Conservation (phyloP, 768 basidiomycete species). For the Russula earlei region DNA sequence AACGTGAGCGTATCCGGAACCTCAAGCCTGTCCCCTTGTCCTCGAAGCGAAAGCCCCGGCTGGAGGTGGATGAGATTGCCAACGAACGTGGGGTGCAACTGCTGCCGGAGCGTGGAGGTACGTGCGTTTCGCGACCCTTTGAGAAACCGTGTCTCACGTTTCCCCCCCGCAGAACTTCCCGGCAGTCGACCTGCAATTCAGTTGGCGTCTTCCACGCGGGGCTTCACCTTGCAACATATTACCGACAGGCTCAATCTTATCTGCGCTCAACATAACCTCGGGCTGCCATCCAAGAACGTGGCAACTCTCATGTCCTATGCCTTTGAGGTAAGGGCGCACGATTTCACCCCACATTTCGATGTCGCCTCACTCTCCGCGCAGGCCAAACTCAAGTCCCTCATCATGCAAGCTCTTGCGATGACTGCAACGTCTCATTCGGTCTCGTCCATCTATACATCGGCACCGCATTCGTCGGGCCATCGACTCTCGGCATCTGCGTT, state of each 20-base stretch:
- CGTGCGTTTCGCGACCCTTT: conserved; percentile 12
- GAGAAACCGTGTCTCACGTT: neutral
- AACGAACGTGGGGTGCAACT: conserved; percentile 60
- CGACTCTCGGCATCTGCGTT: conserved; percentile 62
- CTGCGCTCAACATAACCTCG: conserved; percentile 66
- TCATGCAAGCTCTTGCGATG: conserved; percentile 69
- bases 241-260: conserved; percentile 74
- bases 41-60: conserved; percentile 36
- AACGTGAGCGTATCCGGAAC: conserved; percentile 59
- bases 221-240: conserved; percentile 67
- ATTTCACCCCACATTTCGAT: neutral
- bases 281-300: conserved; percentile 50
- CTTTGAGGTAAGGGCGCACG: conserved; percentile 45
- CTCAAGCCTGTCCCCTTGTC: conserved; percentile 36
- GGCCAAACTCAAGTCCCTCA: conserved; percentile 78
- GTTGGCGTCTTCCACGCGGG: conserved; percentile 63
- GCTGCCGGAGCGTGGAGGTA: conserved; percentile 58
- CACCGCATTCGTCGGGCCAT: conserved; percentile 27
- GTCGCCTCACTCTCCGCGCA: conserved; percentile 23
- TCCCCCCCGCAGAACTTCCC: conserved; percentile 47
- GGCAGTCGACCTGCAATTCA: conserved; percentile 65
- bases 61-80: conserved; percentile 56
- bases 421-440: conserved; percentile 71
- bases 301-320: conserved; percentile 66
- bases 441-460: conserved; percentile 60